phyloP scores from a whole-genome alignment of 306 rosid genomes.

The Prunus kanzakura region DNA sequence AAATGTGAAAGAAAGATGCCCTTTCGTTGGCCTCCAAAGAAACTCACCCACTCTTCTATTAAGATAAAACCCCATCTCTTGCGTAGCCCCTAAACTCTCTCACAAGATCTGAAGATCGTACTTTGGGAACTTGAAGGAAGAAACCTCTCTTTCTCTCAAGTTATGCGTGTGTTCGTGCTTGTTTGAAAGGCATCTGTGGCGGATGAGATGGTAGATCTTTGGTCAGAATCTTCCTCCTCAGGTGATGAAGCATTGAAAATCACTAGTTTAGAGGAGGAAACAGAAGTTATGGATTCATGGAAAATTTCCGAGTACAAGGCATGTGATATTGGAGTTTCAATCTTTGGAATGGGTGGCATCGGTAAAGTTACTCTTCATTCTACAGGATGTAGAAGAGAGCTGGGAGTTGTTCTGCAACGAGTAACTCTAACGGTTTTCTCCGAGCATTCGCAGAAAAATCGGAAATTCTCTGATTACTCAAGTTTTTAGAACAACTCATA shows the following conservation, averaged over 20 bases:
- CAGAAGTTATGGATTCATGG: background rate
- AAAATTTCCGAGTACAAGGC: background rate
- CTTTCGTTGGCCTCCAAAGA: background rate
- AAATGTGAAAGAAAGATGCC: background rate
- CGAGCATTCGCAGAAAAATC: fast-evolving
- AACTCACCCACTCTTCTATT: background rate
- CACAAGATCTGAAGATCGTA: background rate
- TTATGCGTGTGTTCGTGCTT: background rate
- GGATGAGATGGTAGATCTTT: background rate
- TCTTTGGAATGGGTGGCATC: slow-evolving; percentile 18
- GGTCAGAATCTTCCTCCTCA: background rate
- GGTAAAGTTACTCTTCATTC: background rate
- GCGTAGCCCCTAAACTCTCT: background rate
- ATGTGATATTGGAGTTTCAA: background rate
- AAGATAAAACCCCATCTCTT: background rate
- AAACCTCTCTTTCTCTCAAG: background rate
- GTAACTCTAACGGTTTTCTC: background rate
- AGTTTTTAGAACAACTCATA: too few relatives aligned
- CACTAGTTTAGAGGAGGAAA: background rate
- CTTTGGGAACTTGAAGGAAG: background rate
- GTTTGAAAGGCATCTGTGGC: background rate
- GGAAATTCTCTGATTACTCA: too few relatives aligned
- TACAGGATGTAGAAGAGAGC: slow-evolving; percentile 6
- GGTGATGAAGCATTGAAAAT: background rate
- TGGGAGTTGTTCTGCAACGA: slow-evolving; percentile 28